Evolutionary conservation across 192 early-diverging fungal species (phyloP), one percentile per base, ranked within the genome.

Genomic region (Funneliformis mosseae): DNA sequence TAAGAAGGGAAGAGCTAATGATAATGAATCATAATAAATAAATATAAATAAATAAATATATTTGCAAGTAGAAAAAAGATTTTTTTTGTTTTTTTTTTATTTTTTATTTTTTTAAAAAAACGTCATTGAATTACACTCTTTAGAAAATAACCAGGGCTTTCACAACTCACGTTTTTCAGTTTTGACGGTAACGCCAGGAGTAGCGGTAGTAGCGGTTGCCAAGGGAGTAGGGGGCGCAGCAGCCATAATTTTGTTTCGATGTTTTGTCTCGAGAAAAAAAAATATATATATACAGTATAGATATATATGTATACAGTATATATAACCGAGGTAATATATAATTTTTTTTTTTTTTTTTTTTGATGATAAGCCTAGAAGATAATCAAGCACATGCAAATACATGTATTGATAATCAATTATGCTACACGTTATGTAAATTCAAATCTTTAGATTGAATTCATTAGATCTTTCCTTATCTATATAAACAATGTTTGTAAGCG

Each of bases 1-100:
- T 78, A 90, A 89, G 84, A 96, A 95, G 25, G 95, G 94, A 78
- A 95, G 88, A 39, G 91, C 85, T 86, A 81, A 67, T 33, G 33
- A 33, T 9, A 12, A 38, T 33, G 9, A n/a, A 14, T 5, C 59
- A 61, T n/a, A 60, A 60, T n/a, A 61, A 12, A 61, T 33, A 33
- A 33, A 33, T 33, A 33, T 33, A 33, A 60, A 60, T n/a, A 61
- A 12, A 61, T 33, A 33, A 33, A 33, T 33, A 33, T 33, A 33
- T 33, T 33, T 2, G 33, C 33, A 33, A 33, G 33, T 33, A 33
- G 33, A 33, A 33, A 21, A 21, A 48, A 55, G 50, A 18, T 16
- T 18, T 46, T 46, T 12, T 46, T 50, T n/a, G n/a, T n/a, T n/a
- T n/a, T n/a, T n/a, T n/a, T n/a, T 55, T 5, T 5, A n/a, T 18